Evolutionary conservation across 371 early-diverging fungal species (phyloP), one percentile per base, ranked within the genome.

Genomic region (Amoeboaphelidium occidentale): DNA sequence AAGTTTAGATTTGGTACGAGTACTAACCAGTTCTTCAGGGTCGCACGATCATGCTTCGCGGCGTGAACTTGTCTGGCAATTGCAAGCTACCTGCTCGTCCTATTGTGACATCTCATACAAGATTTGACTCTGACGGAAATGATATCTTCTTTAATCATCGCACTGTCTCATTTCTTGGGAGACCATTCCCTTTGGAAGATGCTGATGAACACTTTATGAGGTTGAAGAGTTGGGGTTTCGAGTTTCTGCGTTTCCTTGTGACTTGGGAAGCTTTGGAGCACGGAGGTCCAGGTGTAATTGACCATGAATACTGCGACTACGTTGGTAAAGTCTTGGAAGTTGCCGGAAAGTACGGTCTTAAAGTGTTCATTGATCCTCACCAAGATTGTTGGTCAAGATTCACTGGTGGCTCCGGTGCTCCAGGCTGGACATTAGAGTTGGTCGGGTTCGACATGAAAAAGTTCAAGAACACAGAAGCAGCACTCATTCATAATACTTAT

Each of bases 221-320:
- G 27, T 62, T 89, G 27, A 63, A 67, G 22, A 52, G 66, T 27
- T 80, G 78, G 78, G 89, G 89, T 0, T 75, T 89, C 50, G 81
- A 74, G 47, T 68, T 86, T 49, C 52, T 84, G 20, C 65, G 89
- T 2, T 68, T 82, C 42, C 55, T 77, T 42, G 70, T 81, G 20
- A 69, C 84, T 23, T 88, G 89, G 89, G 89, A 88, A 61, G 71
- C 84, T 3, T 57, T 87, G 25, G 85, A 80, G 51, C 81, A 78
- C 61, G 60, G 64, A 45, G 81, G 79, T 51, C 81, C 81, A 50
- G 48, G 55, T 10, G 24, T 46, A 3, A 48, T 43, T 42, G 55
- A 55, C 39, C 22, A 12, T 3, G 47, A 44, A 23, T 56, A 47
- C 21, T 32, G 50, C 43, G 53, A 47, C 2, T 56, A 56, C 41